Evolutionary conservation across 805 yeast genomes (phyloP).

Genomic region (Saccharomycopsis capsularis): DNA sequence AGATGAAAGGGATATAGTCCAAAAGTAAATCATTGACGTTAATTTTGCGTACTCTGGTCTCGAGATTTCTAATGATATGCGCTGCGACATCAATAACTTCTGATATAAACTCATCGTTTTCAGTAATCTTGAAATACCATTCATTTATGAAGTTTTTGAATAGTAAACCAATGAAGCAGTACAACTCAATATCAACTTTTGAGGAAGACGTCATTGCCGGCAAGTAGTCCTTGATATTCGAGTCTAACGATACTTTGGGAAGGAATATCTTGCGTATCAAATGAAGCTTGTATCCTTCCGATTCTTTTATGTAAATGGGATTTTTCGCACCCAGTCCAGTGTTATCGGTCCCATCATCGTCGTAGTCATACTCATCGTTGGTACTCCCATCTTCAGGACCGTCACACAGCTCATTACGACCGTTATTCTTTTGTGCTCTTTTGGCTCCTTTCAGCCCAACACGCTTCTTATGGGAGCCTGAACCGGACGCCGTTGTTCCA

Average conservation of each 20-base stretch:
- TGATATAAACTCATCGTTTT: slow-evolving; percentile 34
- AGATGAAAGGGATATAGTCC: slow-evolving; percentile 39
- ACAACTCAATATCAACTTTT: slow-evolving; percentile 38
- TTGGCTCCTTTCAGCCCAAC: neutral
- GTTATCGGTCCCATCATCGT: too few relatives aligned
- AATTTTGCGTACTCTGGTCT: slow-evolving; percentile 28
- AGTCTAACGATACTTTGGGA: slow-evolving; percentile 22
- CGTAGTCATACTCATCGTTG: too few relatives aligned
- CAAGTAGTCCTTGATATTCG: slow-evolving; percentile 25
- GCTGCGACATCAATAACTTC: slow-evolving; percentile 37
- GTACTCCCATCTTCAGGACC: too few relatives aligned
- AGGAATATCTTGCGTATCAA: slow-evolving; percentile 26
- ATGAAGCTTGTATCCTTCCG: slow-evolving; percentile 26
- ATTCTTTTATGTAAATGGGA: slow-evolving; percentile 22
- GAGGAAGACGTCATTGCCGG: slow-evolving; percentile 36
- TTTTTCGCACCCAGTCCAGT: neutral
- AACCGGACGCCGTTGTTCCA: neutral
- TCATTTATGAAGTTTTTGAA: slow-evolving; percentile 39
- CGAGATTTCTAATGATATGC: slow-evolving; percentile 35
- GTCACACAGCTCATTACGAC: too few relatives aligned
- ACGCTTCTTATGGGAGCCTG: too few relatives aligned
- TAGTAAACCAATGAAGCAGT: slow-evolving; percentile 40
- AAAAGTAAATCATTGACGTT: slow-evolving; percentile 34
- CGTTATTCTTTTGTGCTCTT: neutral
- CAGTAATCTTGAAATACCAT: slow-evolving; percentile 39